Base-by-base conservation (phyloP, 1,284 basidiomycete genomes). In the Chondrostereum purpureum region DNA sequence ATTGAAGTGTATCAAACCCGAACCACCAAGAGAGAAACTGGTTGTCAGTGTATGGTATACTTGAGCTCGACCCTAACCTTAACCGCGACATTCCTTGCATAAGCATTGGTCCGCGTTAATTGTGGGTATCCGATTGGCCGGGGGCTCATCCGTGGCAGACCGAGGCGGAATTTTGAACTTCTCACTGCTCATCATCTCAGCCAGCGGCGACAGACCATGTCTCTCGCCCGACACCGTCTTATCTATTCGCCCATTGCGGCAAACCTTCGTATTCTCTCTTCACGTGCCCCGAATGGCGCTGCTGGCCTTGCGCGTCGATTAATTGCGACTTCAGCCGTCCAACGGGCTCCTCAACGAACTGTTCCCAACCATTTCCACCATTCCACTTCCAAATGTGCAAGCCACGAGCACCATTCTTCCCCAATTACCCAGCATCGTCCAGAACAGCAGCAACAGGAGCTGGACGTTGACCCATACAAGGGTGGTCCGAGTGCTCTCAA, bases 401-500 rank as follows among this genome's bases (percentile, higher is more conserved):
- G 27, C n/a, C 27, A 31, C n/a, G 27, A 8, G n/a, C n/a, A 8
- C n/a, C 27, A 31, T 31, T 31, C 27, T n/a, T n/a, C 8, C 27
- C n/a, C 27, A 8, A 31, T n/a, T 8, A n/a, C n/a, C n/a, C n/a
- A n/a, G n/a, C n/a, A 45, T 27, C 45, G 43, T 22, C 27, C 27
- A 31, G 8, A 8, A 8, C 27, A 31, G 27, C 27, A 75, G 50
- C 67, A 74, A 44, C 64, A 69, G 0, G 77, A 71, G 35, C 75
- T 72, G 42, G 68, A 79, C 55, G 58, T 77, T 3, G 70, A 86
- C 57, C 78, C 80, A 34, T 91, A 88, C 71, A 76, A 77, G 57
- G 72, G 69, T 42, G 93, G 92, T 1, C 91, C 89, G 14, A 84
- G 84, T 60, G 91, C 94, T 24, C 72, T 97, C 43, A 92, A 98